Conservation (phyloP, 192 early-diverging fungal genomes). For the Cladochytrium replicatum region DNA sequence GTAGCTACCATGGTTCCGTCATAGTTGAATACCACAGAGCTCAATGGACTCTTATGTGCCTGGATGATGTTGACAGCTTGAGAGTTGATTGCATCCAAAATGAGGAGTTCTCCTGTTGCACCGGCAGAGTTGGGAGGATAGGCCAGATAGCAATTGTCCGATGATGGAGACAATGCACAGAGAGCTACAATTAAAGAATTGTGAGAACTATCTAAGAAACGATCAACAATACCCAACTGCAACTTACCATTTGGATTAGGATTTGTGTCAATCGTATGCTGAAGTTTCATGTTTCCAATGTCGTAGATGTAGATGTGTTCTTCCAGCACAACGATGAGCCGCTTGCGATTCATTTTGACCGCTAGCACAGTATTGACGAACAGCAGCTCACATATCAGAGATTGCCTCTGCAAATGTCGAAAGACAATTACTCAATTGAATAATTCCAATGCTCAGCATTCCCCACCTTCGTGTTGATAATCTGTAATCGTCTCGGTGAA, state of each 20-base stretch:
- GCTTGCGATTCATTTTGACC: constrained; percentile 90
- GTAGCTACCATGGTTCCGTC: constrained; percentile 93
- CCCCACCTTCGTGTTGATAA: constrained; percentile 90
- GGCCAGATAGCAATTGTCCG: constrained; percentile 89
- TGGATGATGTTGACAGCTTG: constrained; percentile 90
- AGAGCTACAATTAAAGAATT: constrained; percentile 48
- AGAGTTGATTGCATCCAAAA: constrained; percentile 81
- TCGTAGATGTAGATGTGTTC: constrained; percentile 96
- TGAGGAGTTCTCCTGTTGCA: constrained; percentile 71
- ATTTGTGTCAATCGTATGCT: constrained; percentile 91
- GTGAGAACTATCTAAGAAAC: constrained; percentile 1
- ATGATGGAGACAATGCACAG: constrained; percentile 82
- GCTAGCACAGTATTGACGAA: constrained; percentile 88
- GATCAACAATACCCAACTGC: background rate
- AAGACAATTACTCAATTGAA: background rate
- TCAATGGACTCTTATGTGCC: constrained; percentile 88
- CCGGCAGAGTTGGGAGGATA: constrained; percentile 66
- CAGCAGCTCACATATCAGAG: constrained; percentile 93
- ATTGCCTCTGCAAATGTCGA: constrained; percentile 51
- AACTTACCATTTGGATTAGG: constrained; percentile 75
- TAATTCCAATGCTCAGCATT: constrained; percentile 2
- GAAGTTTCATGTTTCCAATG: constrained; percentile 95
- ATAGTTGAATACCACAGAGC: constrained; percentile 74
- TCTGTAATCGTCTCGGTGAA: constrained; percentile 81
- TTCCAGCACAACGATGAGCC: constrained; percentile 89